Percentiles rank a stretch among this genome's conserved stretches.
These are phyloP conservation scores for Penicillium soppii DNA, from an alignment of 495 filamentous ascomycete genomes.

Conservation along the genomic window DNA sequence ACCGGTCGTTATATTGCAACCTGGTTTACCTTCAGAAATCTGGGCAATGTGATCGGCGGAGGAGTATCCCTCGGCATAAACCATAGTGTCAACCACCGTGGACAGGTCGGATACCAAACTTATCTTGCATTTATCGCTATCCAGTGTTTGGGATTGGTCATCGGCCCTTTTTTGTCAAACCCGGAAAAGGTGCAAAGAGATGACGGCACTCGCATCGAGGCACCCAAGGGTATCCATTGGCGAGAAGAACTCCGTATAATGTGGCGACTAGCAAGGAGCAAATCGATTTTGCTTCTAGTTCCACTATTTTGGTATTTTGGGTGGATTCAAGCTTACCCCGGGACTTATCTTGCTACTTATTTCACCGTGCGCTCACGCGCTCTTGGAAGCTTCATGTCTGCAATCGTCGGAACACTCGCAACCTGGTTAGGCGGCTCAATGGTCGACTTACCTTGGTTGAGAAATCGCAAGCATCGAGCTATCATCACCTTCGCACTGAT, in stretches of 20 bases:
- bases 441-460: conserved; percentile 22
- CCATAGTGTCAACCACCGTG: conserved; percentile 38
- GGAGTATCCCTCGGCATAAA: conserved; percentile 57
- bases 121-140: conserved; percentile 54
- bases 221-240: conserved; percentile 41
- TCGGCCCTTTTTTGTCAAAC: conserved; percentile 49
- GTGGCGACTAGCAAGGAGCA: conserved; percentile 40
- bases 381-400: conserved; percentile 46
- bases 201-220: conserved; percentile 39
- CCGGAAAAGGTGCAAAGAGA: conserved; percentile 53
- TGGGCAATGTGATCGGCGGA: conserved; percentile 54
- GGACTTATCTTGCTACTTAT: conserved; percentile 57
- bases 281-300: conserved; percentile 48
- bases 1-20: conserved; percentile 54
- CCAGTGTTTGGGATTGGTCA: conserved; percentile 48
- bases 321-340: conserved; percentile 54
- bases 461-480: conserved; percentile 18
- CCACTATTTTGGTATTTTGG: conserved; percentile 53
- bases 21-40: conserved; percentile 55
- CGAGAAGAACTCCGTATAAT: conserved; percentile 29
- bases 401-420: conserved; percentile 47
- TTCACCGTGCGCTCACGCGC: conserved; percentile 55
- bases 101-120: conserved; percentile 51
- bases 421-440: conserved; percentile 23
- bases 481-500: conserved; percentile 19